Evolutionary conservation across 192 early-diverging fungal genomes (phyloP), one percentile per base, ranked within the genome.

Genomic region (Coemansia sp.): DNA sequence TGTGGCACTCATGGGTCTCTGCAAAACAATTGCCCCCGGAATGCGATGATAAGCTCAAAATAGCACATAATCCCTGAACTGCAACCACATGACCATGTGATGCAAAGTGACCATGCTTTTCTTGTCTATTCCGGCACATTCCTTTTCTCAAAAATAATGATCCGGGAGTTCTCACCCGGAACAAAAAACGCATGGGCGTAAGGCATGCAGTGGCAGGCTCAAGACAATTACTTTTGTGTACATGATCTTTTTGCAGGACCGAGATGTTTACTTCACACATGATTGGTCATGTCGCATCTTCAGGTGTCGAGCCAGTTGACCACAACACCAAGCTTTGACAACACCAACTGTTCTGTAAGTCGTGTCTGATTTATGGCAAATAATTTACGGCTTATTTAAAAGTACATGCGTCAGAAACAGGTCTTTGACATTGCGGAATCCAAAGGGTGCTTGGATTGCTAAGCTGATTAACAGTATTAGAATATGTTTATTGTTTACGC

Each of bases 11-110:
- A 49, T 19, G 47, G 47, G 47, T 49, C 6, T 2, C 47, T 49
- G 47, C 17, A 7, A 19, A n/a, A 49, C 47, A 49, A 49, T 49
- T 49, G n/a, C 19, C n/a, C n/a, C 47, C 47, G 47, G 47, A 49
- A 19, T n/a, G 17, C 47, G n/a, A 19, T 49, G 15, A n/a, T 49
- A 49, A n/a, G 47, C 47, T 19, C 47, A 49, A 17, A 49, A 49
- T 17, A 49, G 47, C 47, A 49, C 47, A 49, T 49, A 49, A 49
- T 49, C 15, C 47, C 47, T n/a, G 47, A 49, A n/a, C 19, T 19
- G 47, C 47, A 19, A 8, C 47, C 47, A 49, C 47, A n/a, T 49
- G 47, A 49, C 47, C 47, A 19, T 19, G 47, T 7, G 47, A 49
- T 49, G 47, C 47, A 19, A 21, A 19, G 7, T 19, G 47, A 49